Conservation (phyloP, 192 early-diverging fungal species). For the Coemansia sp. region DNA sequence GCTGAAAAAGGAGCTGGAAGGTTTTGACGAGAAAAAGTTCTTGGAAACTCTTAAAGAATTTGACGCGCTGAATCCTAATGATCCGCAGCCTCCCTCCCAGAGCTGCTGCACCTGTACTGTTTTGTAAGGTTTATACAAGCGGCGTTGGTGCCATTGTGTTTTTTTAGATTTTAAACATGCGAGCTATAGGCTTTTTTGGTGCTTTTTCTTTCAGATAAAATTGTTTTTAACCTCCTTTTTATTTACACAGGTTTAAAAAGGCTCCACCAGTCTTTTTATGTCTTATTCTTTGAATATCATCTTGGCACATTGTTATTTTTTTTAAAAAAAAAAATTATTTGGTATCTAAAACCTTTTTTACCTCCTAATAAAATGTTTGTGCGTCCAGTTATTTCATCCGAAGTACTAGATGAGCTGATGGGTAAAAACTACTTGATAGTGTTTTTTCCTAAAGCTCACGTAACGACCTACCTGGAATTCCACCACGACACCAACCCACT, state of each 20-base stretch:
- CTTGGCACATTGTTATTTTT: too few species aligned
- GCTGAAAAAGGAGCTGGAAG: conserved; percentile 15
- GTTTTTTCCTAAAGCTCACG: conserved; percentile 8
- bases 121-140: conserved; percentile 1
- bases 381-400: conserved; percentile 4
- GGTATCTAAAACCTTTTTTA: too few species aligned
- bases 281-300: too few species aligned
- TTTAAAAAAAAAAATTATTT: too few species aligned
- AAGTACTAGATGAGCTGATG: conserved; percentile 18
- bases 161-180: not conserved
- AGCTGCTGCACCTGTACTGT: conserved; percentile 12
- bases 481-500: not conserved
- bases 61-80: conserved; percentile 2
- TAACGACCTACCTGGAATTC: conserved; percentile 9
- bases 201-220: conserved; percentile 3
- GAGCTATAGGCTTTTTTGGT: too few species aligned
- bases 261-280: too few species aligned
- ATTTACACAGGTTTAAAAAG: too few species aligned
- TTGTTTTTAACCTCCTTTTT: too few species aligned
- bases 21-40: conserved; percentile 13
- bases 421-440: conserved; percentile 11
- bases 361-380: conserved; percentile 21
- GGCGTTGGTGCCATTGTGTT: not conserved
- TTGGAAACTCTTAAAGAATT: conserved; percentile 5
- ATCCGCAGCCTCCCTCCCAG: not conserved